Conservation (phyloP, 306 rosid genomes). For the Herpetospermum pedunculosum region DNA sequence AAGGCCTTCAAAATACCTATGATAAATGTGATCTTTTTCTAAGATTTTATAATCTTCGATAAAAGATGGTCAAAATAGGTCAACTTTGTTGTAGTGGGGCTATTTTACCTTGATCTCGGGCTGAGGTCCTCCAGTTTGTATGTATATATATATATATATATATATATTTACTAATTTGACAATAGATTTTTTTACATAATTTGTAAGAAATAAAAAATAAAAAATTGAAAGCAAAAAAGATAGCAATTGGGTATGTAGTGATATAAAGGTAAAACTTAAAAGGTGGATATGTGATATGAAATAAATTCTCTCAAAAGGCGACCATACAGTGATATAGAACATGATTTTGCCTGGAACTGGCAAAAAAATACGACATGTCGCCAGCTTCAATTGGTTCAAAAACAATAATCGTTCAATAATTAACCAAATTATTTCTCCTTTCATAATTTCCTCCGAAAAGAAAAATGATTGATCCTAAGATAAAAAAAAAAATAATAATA, state of each 20-base stretch:
- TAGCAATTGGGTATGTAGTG: background rate
- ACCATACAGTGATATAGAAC: background rate
- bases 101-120: too few species aligned
- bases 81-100: too few species aligned
- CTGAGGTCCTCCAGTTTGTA: too few species aligned
- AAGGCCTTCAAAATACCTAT: too few species aligned
- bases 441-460: background rate
- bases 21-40: too few species aligned
- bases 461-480: background rate
- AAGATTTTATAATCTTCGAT: too few species aligned
- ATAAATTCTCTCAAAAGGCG: background rate
- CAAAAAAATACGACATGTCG: background rate
- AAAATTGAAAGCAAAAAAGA: background rate
- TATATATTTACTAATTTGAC: too few species aligned
- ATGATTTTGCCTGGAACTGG: background rate
- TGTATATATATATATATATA: too few species aligned
- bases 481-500: background rate
- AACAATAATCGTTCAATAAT: background rate
- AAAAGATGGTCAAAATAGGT: too few species aligned
- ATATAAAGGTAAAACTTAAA: background rate
- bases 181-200: too few species aligned
- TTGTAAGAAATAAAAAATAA: too few species aligned
- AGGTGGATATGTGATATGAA: background rate
- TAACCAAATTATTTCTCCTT: constrained; percentile 2
- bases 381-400: background rate